Evolutionary conservation across 176 grass and related monocot species (phyloP).

Genomic region (Miscanthus lutarioriparius): DNA sequence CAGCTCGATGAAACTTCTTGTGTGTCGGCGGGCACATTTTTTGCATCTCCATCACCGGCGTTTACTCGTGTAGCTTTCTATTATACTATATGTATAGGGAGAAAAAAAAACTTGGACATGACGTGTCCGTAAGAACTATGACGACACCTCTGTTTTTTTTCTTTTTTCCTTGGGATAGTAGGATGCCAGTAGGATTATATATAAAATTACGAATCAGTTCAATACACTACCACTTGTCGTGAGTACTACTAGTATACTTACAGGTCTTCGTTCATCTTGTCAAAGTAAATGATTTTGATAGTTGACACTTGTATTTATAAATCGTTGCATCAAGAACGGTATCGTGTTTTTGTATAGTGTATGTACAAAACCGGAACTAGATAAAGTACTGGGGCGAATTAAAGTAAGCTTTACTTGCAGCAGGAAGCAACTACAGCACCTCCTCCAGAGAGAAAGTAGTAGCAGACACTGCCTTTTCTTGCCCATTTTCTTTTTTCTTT

Average conservation of each 20-base stretch:
- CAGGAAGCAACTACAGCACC: conserved; percentile 14
- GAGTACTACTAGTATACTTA: neutral
- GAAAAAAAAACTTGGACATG: neutral
- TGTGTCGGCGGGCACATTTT: conserved; percentile 3
- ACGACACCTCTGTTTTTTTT: neutral
- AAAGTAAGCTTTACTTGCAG: conserved; percentile 26
- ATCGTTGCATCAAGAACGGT: neutral
- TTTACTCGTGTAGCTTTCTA: neutral
- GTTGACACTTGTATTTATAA: conserved; percentile 36
- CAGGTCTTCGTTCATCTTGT: conserved; percentile 1
- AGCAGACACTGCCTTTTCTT: conserved; percentile 24
- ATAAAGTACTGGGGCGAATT: neutral
- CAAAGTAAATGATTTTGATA: conserved; percentile 7
- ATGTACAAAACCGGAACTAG: neutral
- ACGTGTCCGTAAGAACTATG: neutral
- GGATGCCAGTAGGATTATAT: neutral
- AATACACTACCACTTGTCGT: conserved; percentile 8
- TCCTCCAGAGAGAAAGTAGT: neutral
- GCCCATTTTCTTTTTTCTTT: neutral
- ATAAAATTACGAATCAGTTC: neutral
- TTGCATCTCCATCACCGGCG: neutral
- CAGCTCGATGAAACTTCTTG: neutral
- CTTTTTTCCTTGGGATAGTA: neutral
- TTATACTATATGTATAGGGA: neutral
- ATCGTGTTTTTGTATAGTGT: neutral